These are phyloP conservation scores for Rhodotorula taiwanensis DNA, from an alignment of 768 basidiomycete genomes.

Conservation along the genomic window DNA sequence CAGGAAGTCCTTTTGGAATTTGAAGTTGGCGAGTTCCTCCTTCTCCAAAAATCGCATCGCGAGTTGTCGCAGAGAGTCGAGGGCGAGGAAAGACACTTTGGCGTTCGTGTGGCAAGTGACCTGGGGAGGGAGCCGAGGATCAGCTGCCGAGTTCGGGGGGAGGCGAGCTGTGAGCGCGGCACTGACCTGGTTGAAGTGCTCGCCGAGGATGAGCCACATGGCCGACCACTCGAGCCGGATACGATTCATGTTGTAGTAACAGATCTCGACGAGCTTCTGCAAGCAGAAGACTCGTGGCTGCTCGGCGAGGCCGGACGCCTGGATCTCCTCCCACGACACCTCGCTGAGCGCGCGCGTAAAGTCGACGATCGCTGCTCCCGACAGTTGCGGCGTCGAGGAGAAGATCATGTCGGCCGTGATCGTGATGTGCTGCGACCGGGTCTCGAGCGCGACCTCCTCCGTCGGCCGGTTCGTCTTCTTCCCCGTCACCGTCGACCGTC, in stretches of 20 bases:
- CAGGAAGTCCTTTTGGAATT: slow-evolving; percentile 98
- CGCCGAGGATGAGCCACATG: slow-evolving; percentile 94
- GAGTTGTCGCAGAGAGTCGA: slow-evolving; percentile 90
- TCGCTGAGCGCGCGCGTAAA: slow-evolving; percentile 93
- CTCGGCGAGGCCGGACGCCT: slow-evolving; percentile 88
- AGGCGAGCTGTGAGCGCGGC: no score
- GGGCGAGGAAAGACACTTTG: slow-evolving; percentile 89
- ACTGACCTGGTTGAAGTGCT: slow-evolving; percentile 90
- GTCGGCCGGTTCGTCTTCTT: slow-evolving; percentile 52
- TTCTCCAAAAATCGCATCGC: slow-evolving; percentile 99
- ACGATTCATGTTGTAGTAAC: slow-evolving; percentile 98
- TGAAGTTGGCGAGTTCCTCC: slow-evolving; percentile 94
- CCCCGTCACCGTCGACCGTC: slow-evolving; percentile 25
- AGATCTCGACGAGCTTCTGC: slow-evolving; percentile 96
- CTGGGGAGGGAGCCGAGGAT: no score
- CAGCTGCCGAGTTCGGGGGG: no score
- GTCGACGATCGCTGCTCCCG: slow-evolving; percentile 92
- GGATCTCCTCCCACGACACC: slow-evolving; percentile 99
- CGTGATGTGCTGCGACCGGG: slow-evolving; percentile 93
- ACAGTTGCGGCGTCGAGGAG: slow-evolving; percentile 85
- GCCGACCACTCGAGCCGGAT: slow-evolving; percentile 98
- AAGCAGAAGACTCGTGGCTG: slow-evolving; percentile 92
- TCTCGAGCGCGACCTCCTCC: slow-evolving; percentile 93
- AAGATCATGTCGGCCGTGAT: slow-evolving; percentile 99
- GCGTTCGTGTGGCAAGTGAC: slow-evolving; percentile 98